Evolutionary conservation across 2,329 filamentous ascomycete species (phyloP).

Genomic region (Lasiodiplodia sp.): DNA sequence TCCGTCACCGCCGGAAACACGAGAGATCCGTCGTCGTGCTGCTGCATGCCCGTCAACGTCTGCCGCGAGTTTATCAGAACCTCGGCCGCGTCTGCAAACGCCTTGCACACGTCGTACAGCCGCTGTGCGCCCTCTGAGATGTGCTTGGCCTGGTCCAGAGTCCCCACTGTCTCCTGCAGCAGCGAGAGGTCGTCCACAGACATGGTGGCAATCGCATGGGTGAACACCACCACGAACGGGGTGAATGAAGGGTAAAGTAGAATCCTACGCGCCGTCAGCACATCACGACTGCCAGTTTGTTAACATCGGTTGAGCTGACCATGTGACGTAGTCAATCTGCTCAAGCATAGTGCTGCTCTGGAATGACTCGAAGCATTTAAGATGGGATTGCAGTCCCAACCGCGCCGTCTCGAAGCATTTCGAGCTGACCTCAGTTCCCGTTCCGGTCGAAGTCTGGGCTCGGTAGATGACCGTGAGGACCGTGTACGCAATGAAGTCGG

Average conservation of each 20-base stretch:
- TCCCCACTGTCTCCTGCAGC: conserved; percentile 30
- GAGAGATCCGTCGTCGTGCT: conserved; percentile 31
- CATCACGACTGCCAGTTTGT: background rate
- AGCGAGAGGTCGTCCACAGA: conserved; percentile 26
- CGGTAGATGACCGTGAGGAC: conserved; percentile 32
- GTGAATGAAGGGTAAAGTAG: conserved; percentile 33
- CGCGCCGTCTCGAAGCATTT: conserved; percentile 32
- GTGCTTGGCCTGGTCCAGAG: conserved; percentile 30
- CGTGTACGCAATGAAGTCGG: conserved; percentile 33
- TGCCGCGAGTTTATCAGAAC: conserved; percentile 31
- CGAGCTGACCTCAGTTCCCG: conserved; percentile 32
- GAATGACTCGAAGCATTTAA: conserved; percentile 31
- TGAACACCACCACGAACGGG: conserved; percentile 32
- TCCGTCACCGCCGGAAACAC: conserved; percentile 41
- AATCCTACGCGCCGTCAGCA: conserved; percentile 21
- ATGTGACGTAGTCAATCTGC: conserved; percentile 32
- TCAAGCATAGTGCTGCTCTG: background rate
- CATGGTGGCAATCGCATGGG: conserved; percentile 32
- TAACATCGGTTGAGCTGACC: background rate
- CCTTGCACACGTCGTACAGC: conserved; percentile 32
- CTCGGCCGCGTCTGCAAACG: conserved; percentile 31
- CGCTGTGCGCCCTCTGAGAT: conserved; percentile 30
- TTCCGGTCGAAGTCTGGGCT: conserved; percentile 30
- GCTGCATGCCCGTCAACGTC: conserved; percentile 31
- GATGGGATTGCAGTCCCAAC: conserved; percentile 30